Conservation (phyloP, 116 monocot species). For the Iris pallida region DNA sequence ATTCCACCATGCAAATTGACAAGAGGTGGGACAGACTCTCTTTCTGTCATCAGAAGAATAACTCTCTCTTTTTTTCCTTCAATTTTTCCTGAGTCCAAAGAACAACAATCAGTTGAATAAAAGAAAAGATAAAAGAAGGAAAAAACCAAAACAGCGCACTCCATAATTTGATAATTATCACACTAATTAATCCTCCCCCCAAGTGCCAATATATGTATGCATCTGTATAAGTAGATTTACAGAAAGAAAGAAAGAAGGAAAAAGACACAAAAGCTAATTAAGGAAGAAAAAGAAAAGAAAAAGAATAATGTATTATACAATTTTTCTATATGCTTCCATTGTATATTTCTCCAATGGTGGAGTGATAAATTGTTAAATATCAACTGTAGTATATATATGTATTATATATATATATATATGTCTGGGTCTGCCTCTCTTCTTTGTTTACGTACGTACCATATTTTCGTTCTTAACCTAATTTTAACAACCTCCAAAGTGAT, state of each 20-base stretch:
- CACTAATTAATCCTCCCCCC: neutral
- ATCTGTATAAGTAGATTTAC: constrained; percentile 1
- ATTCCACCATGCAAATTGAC: neutral
- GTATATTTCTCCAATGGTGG: constrained; percentile 10
- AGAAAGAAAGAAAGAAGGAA: neutral
- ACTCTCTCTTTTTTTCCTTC: no score
- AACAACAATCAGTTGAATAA: no score
- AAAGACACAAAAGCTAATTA: neutral
- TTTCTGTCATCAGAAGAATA: no score
- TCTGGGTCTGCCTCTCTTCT: neutral
- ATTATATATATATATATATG: neutral
- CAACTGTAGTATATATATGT: neutral
- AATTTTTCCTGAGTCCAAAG: no score
- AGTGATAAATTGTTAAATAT: constrained; percentile 10
- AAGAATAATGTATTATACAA: constrained; percentile 13
- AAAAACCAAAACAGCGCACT: neutral
- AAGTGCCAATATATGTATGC: constrained; percentile 5
- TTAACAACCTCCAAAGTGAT: constrained; percentile 25
- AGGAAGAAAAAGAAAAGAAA: constrained; percentile 4
- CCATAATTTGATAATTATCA: neutral
- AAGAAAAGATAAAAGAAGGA: no score
- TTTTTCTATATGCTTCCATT: constrained; percentile 7
- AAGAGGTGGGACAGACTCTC: no score
- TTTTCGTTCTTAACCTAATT: neutral
- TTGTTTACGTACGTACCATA: neutral